Evolutionary conservation across 192 early-diverging fungal genomes (phyloP), one percentile per base, ranked within the genome.

Genomic region (Globomyces pollinis-pini): DNA sequence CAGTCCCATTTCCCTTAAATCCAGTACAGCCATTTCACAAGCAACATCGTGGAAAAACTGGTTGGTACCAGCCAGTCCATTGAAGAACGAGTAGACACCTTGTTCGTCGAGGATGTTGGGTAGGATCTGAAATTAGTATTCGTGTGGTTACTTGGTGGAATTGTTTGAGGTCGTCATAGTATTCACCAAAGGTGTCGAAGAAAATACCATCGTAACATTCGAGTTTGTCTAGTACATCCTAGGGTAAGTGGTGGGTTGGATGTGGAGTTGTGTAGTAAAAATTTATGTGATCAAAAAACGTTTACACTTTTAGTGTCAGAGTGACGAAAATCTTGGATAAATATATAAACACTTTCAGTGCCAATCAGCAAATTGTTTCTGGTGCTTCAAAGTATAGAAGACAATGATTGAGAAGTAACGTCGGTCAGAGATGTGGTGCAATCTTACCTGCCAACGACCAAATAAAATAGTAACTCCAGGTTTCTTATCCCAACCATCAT

Each of bases 21-120:
- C 93, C 0, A 88, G 68, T 43, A 88, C 86, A 0, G 85, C 89
- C 33, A 98, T 79, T 35, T 81, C 67, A 66, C 93, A 93, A 45
- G 89, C 90, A 4, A 98, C 91, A 50, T 95, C 93, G 73, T 98
- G 91, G 76, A 98, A 98, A 65, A 96, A 91, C 60, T 85, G 77
- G 70, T 96, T 94, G 23, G 88, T 90, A 32, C 91, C 92, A 8
- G 89, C 90, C 7, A 95, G 68, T 3, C 95, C 95, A 56, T 98
- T 96, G 68, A 98, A 98, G 65, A 86, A 98, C 31, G 88, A 87
- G 70, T 98, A 98, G 29, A 91, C 69, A 18, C 91, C 91, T 26
- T 80, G 76, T 15, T 84, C 68, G 34, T 83, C 69, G 15, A 80
- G 59, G 51, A 74, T 64, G 60, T 76, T 76, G 28, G 78, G 78